Base-by-base conservation (phyloP, 805 yeast genomes). In the Metschnikowia corniflorae region DNA sequence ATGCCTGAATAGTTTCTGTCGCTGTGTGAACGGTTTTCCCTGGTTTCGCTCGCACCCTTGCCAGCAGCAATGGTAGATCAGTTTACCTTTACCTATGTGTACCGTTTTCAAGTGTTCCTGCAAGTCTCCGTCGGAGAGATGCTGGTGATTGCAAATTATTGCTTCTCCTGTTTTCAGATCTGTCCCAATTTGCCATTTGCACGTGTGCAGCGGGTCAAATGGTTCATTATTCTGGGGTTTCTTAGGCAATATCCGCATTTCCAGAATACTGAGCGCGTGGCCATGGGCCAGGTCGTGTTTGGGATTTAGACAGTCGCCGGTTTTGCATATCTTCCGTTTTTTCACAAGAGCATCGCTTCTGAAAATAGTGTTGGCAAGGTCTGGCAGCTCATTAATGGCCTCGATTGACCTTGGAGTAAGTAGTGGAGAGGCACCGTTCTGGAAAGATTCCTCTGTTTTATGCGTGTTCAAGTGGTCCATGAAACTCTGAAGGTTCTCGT, bases 1-100 rank as follows among this genome's bases (percentile, higher is more conserved):
- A 61, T 91, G 98, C 27, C 98, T 73, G 12, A 84, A 62, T 7
- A 88, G 64, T 59, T 91, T 93, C 51, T 91, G 97, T 20, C 93
- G 70, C 57, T 91, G 97, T 7, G 74, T 60, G 54, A 91, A 93
- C 3, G 73, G 71, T 43, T 75, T 70, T 4, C 75, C 71, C 19
- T 61, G 56, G 40, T 65, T 65, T 25, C 96, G 73, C 16, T 72
- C 73, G 60, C 98, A 93, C 2, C 75, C 82, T 7, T 69, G 57
- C 98, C 98, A 93, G 26, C 60, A 51, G 55, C 98, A 93, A 10
- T 59, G 57, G 53, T 89, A 87, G 16, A 63, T 58, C 2, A 82
- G 73, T 54, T 82, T 74, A 2, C 96, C 88, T 7, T 81, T 73
- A 2, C 84, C 83, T 13, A 93, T 67, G 55, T 93, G 98, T 14